Conservation (phyloP, 345 rosid species). For the Sapria himalayana region DNA sequence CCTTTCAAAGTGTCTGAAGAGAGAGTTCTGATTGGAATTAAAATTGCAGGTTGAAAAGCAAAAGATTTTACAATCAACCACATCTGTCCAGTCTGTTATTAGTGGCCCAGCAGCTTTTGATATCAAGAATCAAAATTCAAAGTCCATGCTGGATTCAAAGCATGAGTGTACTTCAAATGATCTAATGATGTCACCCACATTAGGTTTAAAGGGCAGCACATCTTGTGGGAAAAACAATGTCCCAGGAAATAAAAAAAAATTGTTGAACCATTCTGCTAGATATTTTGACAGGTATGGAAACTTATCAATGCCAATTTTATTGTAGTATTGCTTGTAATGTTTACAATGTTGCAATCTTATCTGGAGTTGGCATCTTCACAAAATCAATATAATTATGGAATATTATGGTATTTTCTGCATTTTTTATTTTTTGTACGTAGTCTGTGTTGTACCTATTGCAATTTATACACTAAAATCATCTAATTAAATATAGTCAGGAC, state of each 20-base stretch:
- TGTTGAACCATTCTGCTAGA: conserved; percentile 16
- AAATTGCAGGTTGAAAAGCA: conserved; percentile 69
- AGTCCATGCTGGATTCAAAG: conserved; percentile 12
- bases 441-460: too few relatives aligned
- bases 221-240: conserved; percentile 12
- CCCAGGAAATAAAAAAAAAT: conserved; percentile 25
- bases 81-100: conserved; percentile 12
- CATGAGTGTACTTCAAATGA: conserved; percentile 12
- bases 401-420: too few relatives aligned
- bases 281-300: conserved; percentile 64
- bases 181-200: conserved; percentile 12
- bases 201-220: conserved; percentile 13
- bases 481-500: too few relatives aligned
- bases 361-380: too few relatives aligned
- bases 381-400: too few relatives aligned
- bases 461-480: too few relatives aligned
- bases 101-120: conserved; percentile 3
- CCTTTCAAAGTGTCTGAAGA: too few relatives aligned
- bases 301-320: neutral
- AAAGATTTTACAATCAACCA: conserved; percentile 54
- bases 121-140: conserved; percentile 8
- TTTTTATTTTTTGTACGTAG: too few relatives aligned
- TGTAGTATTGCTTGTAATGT: neutral
- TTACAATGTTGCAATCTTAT: neutral
- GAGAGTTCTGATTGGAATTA: too few relatives aligned